Base-by-base conservation (phyloP, 345 rosid genomes). In the Populus alba region DNA sequence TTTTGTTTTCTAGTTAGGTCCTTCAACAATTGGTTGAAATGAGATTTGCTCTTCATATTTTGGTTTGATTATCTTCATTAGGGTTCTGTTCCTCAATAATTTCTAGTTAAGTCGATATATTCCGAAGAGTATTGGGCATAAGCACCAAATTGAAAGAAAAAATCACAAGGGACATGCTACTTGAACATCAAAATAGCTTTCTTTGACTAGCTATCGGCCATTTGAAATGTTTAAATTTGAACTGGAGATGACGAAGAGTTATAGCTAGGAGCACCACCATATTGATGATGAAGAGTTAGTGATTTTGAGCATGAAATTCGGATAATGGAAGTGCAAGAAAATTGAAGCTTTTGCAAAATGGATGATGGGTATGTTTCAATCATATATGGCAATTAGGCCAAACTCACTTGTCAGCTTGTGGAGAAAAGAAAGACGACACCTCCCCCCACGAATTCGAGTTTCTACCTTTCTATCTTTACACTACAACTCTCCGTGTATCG, bases 341-440 rank as follows among this genome's bases (percentile, higher is more conserved):
- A 74, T 55, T 81, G 31, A 73, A 77, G 81, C 39, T 76, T 75
- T 69, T 37, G 55, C 59, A 70, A 70, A n/a, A 73, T 11, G 66
- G 72, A 38, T 81, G 81, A 77, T 74, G 83, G 79, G 79, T 63
- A 76, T 84, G 89, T 84, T 83, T 87, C 88, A 80, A 71, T 81
- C 69, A 77, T 86, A 85, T 85, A 77, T 74, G 85, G 84, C 84
- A 86, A 75, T 53, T 71, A 37, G 80, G 80, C 68, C 84, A 78
- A 78, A 74, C 77, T 84, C 75, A 37, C 68, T 85, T 86, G 92
- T 89, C 92, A 81, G 81, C 27, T 82, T 84, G 80, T 83, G 90
- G 81, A 75, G 90, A 89, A 88, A 87, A 75, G 79, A 81, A 75
- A 79, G 80, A 84, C 2, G 0, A 29, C 87, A 84, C 78, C 71